Evolutionary conservation across 306 rosid genomes (phyloP), one percentile per base, ranked within the genome.

Genomic region (Acacia confusa): DNA sequence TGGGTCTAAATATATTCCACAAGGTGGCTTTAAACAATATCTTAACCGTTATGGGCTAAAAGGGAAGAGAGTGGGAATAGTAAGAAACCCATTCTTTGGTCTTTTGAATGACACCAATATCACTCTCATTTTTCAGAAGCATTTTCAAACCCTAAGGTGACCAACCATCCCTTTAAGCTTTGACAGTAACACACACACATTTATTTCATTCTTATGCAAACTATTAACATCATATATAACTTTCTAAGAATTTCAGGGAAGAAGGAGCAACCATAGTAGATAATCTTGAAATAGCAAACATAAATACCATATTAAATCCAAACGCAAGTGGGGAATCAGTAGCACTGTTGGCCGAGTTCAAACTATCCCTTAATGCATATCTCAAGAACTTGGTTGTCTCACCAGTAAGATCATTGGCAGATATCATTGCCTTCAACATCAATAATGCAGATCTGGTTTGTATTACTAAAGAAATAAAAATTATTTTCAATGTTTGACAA

Each of bases 21-120:
- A 9, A 11, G 89, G 86, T 32, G 90, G 90, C 22, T 89, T 65
- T 52, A 81, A 50, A 4, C 77, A 69, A 52, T 82, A 28, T 41
- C 88, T 87, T 1, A 72, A 57, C 34, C 70, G 4, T 19, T 47
- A 82, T 20, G 77, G 90, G 14, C 88, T 85, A 14, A 60, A 20
- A 68, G 81, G 88, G n/a, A 87, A 84, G 78, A 84, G 90, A 82
- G 4, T 82, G 11, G 88, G 88, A 55, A 82, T 85, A 10, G 85
- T 82, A 40, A 82, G 86, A 44, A 25, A 55, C 47, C 70, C 64
- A 16, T 79, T 82, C 75, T 79, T 61, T 43, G 28, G 48, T 47
- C 77, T 84, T 14, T 9, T 58, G 44, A 32, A 68, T 25, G 81
- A 80, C 32, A 24, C 84, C 22, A 27, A 38, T 9, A 57, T 70